Base-by-base conservation (phyloP, 2,329 filamentous ascomycete species). In the Grosmannia huntii region DNA sequence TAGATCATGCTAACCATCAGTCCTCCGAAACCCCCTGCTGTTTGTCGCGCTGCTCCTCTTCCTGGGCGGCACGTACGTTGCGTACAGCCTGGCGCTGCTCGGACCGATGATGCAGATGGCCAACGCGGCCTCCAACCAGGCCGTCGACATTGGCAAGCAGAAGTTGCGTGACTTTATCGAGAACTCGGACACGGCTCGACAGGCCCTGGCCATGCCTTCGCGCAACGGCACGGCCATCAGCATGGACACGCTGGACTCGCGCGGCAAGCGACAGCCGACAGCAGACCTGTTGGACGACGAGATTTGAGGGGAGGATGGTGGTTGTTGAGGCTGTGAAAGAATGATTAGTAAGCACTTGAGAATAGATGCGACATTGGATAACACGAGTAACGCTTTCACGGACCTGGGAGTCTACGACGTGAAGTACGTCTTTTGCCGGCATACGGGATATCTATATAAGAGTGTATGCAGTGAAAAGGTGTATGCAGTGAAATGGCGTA, bases 21-120 rank as follows among this genome's bases (percentile, higher is more conserved):
- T 99, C 41, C 79, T 97, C 49, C 89, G 90, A 64, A 97, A 97
- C 71, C 94, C 94, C 0, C 75, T 95, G 62, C 90, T 96, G 70
- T 96, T 96, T 75, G 76, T 99, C 67, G 83, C 97, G 67, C 77
- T 97, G 60, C 83, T 96, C 66, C 72, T 97, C 56, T 73, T 87
- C 49, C 85, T 78, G 12, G 81, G 87, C 57, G 90, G 82, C 58
- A 88, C 87, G 4, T 99, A 97, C 67, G 78, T 96, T 31, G 94
- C 91, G 4, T 96, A 94, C 73, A 91, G 85, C 38, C 85, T 99
- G 64, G 97, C 97, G 70, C 83, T 99, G 19, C 91, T 95, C 75
- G 94, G 94, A 0, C 94, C 94, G 0, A 97, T 99, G 78, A 77
- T 95, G 65, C 90, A 95, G 68, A 96, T 99, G 89, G 82, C 84